Base-by-base conservation (phyloP, 345 rosid species). In the Boechera divaricarpa region DNA sequence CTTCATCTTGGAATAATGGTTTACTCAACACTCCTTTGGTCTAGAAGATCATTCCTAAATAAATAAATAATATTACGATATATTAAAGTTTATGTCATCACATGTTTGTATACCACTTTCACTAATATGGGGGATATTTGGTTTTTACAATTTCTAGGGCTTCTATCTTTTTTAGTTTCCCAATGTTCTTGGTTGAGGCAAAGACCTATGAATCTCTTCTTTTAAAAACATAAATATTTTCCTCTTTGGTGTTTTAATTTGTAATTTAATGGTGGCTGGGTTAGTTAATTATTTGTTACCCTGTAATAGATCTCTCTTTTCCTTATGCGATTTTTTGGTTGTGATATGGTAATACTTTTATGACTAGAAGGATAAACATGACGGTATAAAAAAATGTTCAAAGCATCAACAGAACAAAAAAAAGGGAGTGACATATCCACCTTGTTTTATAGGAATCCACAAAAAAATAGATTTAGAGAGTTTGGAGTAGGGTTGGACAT, bases 1-100 rank as follows among this genome's bases (percentile, higher is more conserved):
- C 69, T 76, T 78, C 90, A 35, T 63, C 87, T 57, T 87, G 90
- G 90, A 79, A 83, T 75, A 70, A 67, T 61, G 90, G 88, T 56
- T 79, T 85, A 42, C 79, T 85, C 44, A 83, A 87, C 44, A 83
- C 83, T 75, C 83, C 88, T 63, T 72, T 87, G 81, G 83, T 87
- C 84, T 87, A 82, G 78, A 56, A 55, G 55, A 72, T 71, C 24
- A 61, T 58, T 45, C 54, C 56, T 53, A 41, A 11, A 48, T 48
- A 48, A 63, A 51, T 8, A 49, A 28, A 44, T 58, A 21, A 21
- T 63, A 35, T 57, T 45, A 45, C 49, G 60, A 51, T 75, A 76
- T 76, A 61, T 77, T 7, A 36, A 69, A 52, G 56, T 60, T 62
- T 21, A 77, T 69, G 57, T 70, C 56, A 61, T 61, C 77, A 59